Conservation (phyloP, 83 land plant genomes). For the Picea abies region DNA sequence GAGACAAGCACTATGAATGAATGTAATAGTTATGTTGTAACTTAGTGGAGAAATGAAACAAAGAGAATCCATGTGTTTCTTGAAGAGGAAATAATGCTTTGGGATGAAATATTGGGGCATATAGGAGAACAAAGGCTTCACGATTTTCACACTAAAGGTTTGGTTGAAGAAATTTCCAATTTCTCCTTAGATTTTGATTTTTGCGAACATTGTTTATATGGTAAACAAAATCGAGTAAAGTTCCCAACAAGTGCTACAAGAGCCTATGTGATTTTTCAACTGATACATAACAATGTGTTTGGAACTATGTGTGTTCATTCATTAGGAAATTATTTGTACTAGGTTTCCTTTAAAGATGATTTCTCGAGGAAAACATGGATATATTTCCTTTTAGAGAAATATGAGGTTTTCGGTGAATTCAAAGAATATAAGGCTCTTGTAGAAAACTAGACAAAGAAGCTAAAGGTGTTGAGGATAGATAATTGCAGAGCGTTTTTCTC, state of each 20-base stretch:
- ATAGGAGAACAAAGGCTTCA: not conserved
- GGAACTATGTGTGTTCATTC: not conserved
- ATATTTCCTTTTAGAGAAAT: not conserved
- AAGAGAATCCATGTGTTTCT: not conserved
- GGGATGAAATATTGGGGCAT: not conserved
- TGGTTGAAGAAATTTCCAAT: not conserved
- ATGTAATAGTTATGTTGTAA: not conserved
- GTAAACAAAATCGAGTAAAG: too few relatives aligned
- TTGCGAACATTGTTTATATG: not conserved
- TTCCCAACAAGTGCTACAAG: not conserved
- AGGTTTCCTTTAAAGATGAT: not conserved
- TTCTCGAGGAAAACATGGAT: not conserved
- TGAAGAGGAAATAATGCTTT: not conserved
- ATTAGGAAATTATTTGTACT: not conserved
- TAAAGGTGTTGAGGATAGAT: not conserved
- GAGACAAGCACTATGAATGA: not conserved
- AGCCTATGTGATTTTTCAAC: too few relatives aligned
- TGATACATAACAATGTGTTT: not conserved
- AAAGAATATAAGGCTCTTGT: not conserved
- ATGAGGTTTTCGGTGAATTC: not conserved
- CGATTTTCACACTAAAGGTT: not conserved
- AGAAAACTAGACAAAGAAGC: not conserved
- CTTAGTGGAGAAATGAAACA: not conserved
- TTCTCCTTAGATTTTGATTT: not conserved
- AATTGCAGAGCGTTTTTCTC: too few relatives aligned